Conservation (phyloP, 441 rosid species). For the Croton setiger region DNA sequence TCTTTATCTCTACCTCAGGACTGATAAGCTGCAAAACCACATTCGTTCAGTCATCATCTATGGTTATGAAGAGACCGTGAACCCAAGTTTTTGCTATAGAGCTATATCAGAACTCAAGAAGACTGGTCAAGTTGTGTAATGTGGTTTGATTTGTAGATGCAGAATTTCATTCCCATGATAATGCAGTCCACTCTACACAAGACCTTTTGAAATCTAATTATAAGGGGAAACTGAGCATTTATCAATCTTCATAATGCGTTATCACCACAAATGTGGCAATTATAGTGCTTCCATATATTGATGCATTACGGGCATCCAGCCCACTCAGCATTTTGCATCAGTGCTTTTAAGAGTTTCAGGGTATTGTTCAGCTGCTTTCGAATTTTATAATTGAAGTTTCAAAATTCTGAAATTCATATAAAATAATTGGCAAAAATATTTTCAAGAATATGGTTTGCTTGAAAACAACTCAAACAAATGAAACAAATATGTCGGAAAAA, state of each 20-base stretch:
- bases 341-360: no score
- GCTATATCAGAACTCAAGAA: neutral
- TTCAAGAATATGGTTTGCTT: neutral
- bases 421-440: no score
- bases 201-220: neutral
- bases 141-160: neutral
- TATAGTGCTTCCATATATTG: neutral
- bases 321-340: neutral
- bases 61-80: neutral
- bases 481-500: neutral
- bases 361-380: no score
- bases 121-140: neutral
- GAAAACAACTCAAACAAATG: neutral
- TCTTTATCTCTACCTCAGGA: slow-evolving; percentile 64
- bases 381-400: no score
- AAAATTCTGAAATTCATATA: no score
- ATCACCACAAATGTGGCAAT: neutral
- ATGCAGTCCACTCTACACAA: neutral
- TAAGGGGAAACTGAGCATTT: neutral
- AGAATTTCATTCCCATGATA: neutral
- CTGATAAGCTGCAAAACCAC: slow-evolving; percentile 54
- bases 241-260: neutral
- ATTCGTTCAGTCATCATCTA: neutral
- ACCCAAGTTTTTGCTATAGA: neutral
- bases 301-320: neutral